Evolutionary conservation across 495 filamentous ascomycete species (phyloP).

Genomic region (Usnea hakonensis): DNA sequence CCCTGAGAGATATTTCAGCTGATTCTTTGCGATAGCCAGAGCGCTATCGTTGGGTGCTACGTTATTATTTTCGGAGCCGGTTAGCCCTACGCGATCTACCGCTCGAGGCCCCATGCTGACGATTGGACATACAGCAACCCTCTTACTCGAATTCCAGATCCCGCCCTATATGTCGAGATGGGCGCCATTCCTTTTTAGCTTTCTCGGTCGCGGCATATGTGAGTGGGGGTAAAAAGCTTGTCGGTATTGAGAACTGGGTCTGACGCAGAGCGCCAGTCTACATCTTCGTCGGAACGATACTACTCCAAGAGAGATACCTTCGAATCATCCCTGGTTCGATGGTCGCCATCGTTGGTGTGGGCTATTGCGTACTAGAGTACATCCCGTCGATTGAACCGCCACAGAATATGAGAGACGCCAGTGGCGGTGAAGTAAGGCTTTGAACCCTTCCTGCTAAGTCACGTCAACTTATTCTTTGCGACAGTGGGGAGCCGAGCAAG

Average conservation of each 20-base stretch:
- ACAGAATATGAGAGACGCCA: slow-evolving; percentile 91
- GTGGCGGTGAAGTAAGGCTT: slow-evolving; percentile 43
- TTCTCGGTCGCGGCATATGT: slow-evolving; percentile 93
- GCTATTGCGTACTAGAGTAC: slow-evolving; percentile 80
- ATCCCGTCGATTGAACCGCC: slow-evolving; percentile 95
- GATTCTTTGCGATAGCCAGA: slow-evolving; percentile 20
- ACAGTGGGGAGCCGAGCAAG: slow-evolving; percentile 87
- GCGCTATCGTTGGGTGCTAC: slow-evolving; percentile 71
- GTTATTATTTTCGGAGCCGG: slow-evolving; percentile 84
- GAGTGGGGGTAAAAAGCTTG: slow-evolving; percentile 35
- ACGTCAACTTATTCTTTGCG: slow-evolving; percentile 1
- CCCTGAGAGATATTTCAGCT: neutral
- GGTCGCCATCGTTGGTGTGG: slow-evolving; percentile 68
- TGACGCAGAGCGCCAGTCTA: slow-evolving; percentile 58
- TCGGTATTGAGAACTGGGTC: slow-evolving; percentile 7
- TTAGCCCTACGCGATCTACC: slow-evolving; percentile 37
- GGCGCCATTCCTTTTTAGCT: slow-evolving; percentile 95
- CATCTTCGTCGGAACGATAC: slow-evolving; percentile 83
- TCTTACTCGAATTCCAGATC: slow-evolving; percentile 79
- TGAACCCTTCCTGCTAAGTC: neutral
- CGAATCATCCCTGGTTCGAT: slow-evolving; percentile 60
- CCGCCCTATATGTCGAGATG: slow-evolving; percentile 87
- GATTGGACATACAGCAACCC: slow-evolving; percentile 40
- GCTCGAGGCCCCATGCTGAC: slow-evolving; percentile 4
- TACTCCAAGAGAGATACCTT: slow-evolving; percentile 54